These are phyloP conservation scores for Saccharum hybrid DNA, from an alignment of 202 grass and related monocot species.

Conservation along the genomic window DNA sequence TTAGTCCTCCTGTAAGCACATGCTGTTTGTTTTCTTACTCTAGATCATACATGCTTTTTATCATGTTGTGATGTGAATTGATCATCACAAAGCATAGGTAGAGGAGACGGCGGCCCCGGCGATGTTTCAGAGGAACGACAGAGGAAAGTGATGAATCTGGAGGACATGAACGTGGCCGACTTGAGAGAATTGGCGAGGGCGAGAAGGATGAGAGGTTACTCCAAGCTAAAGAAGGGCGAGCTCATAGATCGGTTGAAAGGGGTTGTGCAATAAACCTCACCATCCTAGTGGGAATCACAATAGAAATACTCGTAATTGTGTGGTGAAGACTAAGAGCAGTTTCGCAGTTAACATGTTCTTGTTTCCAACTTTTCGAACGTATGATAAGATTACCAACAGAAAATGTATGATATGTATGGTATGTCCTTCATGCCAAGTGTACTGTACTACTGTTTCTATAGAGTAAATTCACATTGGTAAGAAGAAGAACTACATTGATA, in stretches of 20 bases:
- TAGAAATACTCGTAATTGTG: background rate
- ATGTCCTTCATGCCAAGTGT: background rate
- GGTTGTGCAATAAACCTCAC: background rate
- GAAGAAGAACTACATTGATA: background rate
- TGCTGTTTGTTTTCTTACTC: constrained; percentile 17
- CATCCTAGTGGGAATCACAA: background rate
- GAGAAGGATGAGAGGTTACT: constrained; percentile 73
- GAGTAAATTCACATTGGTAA: background rate
- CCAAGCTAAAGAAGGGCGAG: constrained; percentile 71
- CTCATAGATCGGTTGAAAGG: constrained; percentile 62
- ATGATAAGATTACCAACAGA: background rate
- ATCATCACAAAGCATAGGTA: constrained; percentile 9
- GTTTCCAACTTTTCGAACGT: background rate
- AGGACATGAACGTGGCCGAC: constrained; percentile 64
- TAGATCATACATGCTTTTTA: constrained; percentile 18
- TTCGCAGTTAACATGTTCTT: background rate
- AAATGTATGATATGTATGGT: background rate
- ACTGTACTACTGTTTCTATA: background rate
- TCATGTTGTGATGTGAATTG: background rate
- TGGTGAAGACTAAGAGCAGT: background rate
- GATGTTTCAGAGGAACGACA: constrained; percentile 3
- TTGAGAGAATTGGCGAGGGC: constrained; percentile 68
- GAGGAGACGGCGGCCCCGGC: background rate
- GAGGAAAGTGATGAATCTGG: constrained; percentile 35
- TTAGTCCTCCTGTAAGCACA: background rate